Base-by-base conservation (phyloP, 2,329 filamentous ascomycete species). In the Talaromyces rugulosus region DNA sequence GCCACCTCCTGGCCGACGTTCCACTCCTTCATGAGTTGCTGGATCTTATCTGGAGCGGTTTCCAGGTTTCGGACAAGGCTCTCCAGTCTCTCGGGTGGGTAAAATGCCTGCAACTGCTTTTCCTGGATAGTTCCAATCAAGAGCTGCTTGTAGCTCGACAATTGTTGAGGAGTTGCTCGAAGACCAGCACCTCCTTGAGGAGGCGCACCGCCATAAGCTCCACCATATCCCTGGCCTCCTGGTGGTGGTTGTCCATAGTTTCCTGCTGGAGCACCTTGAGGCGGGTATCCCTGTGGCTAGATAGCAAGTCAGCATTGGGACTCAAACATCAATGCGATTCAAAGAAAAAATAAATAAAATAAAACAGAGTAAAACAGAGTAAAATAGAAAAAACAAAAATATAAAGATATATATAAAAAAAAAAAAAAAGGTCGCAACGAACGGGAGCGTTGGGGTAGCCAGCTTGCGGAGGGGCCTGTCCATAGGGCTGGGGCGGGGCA, bases 1-100 rank as follows among this genome's bases (percentile, higher is more conserved):
- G 83, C 86, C 62, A 88, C 82, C 72, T 88, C 86, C 65, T 80
- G 80, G 7, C 81, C 81, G 56, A 88, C 79, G 61, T 78, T 77
- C 82, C 85, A 87, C 65, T 83, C 79, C 64, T 81, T 77, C 61
- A 83, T 84, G 54, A 88, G 75, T 63, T 80, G 80, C 63, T 82
- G 81, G 66, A 87, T 78, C 69, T 84, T 81, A 57, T 56, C 66
- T 0, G 74, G 74, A 3, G 72, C 74, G 12, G 65, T 69, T 60
- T 68, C 70, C n/a, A 77, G 68, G 1, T 60, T 61, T 54, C 75
- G 72, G 4, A 77, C 67, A 27, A 77, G 59, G 23, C 62, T 59
- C 33, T 77, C 70, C 14, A 77, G 64, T 56, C 80, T 81, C 64
- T 82, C 81, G 8, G 82, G 83, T 2, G 84, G 84, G 68, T 86